Base-by-base conservation (phyloP, 2,329 filamentous ascomycete species). In the Fusarium setosum region DNA sequence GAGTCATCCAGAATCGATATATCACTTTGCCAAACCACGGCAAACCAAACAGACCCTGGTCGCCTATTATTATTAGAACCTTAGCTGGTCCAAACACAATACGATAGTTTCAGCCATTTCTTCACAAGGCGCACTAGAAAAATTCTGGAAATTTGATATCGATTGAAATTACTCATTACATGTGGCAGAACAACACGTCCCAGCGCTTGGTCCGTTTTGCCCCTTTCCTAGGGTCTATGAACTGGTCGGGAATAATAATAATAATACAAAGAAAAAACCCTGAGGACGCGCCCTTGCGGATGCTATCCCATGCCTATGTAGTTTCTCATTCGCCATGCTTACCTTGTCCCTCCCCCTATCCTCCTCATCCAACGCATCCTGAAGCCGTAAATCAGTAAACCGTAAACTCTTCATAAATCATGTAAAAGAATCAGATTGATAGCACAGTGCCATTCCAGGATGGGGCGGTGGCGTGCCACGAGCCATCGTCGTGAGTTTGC, bases 391-490 rank as follows among this genome's bases (percentile, higher is more conserved):
- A 49, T 38, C 32, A 34, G 21, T 57, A 24, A 42, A 6, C 13
- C 34, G 37, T 58, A 17, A 54, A 45, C 15, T 44, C 59, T 61
- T 56, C 35, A 38, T 58, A 47, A 57, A 61, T 55, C 17, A 40
- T 60, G 35, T 9, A 40, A 12, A 18, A 29, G 20, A 55, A 61
- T 71, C 42, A 41, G 18, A 35, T 26, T 21, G 61, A 34, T 6
- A 49, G 29, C 26, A 51, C 48, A 3, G 81, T 82, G 50, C 71
- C 76, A 60, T 82, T 84, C 79, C 79, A 82, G 0, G 79, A 40
- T 4, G 80, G 80, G 53, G 83, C 84, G 1, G 76, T 76, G 4
- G 82, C 82, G 57, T 82, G 80, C 83, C 82, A 84, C 48, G 71
- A 71, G 17, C 82, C 82, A 52, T 84, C 65, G 55, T 84, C 81